phyloP scores from a whole-genome alignment of 805 yeast genomes.

The Wickerhamomyces bisporus region DNA sequence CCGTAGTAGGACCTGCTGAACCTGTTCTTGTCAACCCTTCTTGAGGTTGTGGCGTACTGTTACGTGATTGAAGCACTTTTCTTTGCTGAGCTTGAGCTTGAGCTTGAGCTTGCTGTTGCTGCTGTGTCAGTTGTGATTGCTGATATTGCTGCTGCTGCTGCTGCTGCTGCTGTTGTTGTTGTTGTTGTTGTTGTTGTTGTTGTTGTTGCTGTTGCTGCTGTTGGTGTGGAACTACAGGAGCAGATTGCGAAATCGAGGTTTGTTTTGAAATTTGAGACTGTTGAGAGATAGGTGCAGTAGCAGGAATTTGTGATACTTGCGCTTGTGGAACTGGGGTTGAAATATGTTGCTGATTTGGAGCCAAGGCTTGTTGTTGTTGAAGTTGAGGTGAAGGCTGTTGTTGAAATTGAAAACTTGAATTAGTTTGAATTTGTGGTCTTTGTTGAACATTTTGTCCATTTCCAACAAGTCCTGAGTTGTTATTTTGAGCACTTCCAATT shows the following conservation, averaged over 20 bases:
- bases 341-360: conserved; percentile 9
- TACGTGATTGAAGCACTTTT: conserved; percentile 15
- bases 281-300: conserved; percentile 5
- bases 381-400: conserved; percentile 4
- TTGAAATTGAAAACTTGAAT: neutral
- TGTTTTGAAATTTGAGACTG: conserved; percentile 7
- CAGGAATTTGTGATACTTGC: conserved; percentile 21
- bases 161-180: conserved; percentile 11
- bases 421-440: neutral
- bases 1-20: conserved; percentile 13
- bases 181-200: conserved; percentile 6
- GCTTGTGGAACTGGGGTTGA: conserved; percentile 14
- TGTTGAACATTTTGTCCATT: neutral
- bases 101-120: conserved; percentile 13
- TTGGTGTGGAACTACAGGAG: conserved; percentile 10
- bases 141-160: conserved; percentile 12
- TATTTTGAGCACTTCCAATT: neutral
- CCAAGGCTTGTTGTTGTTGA: conserved; percentile 27
- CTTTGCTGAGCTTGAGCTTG: conserved; percentile 13
- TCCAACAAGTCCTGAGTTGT: neutral
- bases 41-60: conserved; percentile 18
- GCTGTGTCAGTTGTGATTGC: conserved; percentile 6
- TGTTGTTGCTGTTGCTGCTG: conserved; percentile 15
- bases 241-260: conserved; percentile 8
- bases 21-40: conserved; percentile 9